phyloP scores from a whole-genome alignment of 2,329 filamentous ascomycete species.

The Cercospora sojina region DNA sequence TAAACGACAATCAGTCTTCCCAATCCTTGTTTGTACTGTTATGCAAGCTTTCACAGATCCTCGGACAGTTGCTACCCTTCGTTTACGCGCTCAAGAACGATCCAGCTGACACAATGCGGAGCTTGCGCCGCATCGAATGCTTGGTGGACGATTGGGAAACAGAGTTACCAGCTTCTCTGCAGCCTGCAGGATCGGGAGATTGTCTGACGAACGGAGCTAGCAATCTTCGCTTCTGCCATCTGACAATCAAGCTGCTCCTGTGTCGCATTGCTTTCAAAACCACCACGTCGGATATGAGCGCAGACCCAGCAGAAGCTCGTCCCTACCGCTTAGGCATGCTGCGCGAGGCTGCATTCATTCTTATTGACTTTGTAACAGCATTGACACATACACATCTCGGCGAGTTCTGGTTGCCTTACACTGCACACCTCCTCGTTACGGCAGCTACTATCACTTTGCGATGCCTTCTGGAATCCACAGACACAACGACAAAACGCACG shows the following conservation, averaged over 20 bases:
- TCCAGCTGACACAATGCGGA: slow-evolving; percentile 31
- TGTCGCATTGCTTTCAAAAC: slow-evolving; percentile 37
- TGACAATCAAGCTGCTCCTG: slow-evolving; percentile 43
- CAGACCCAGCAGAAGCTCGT: slow-evolving; percentile 27
- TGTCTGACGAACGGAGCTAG: slow-evolving; percentile 28
- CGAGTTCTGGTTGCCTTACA: slow-evolving; percentile 56
- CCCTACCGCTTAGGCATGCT: slow-evolving; percentile 45
- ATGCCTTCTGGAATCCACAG: slow-evolving; percentile 53
- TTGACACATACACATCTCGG: slow-evolving; percentile 49
- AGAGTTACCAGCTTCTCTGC: slow-evolving; percentile 33
- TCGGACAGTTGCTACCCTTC: slow-evolving; percentile 43
- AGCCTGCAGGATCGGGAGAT: neutral
- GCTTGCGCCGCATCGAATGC: slow-evolving; percentile 37
- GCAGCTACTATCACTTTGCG: slow-evolving; percentile 55
- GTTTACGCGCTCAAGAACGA: slow-evolving; percentile 41
- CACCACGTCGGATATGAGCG: slow-evolving; percentile 29
- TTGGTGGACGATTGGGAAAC: slow-evolving; percentile 39
- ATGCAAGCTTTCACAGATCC: slow-evolving; percentile 49
- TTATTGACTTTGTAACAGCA: slow-evolving; percentile 52
- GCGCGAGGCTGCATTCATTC: slow-evolving; percentile 50
- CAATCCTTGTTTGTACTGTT: slow-evolving; percentile 55
- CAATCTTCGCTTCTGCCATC: slow-evolving; percentile 44
- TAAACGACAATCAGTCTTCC: slow-evolving; percentile 30
- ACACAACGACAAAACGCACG: slow-evolving; percentile 48
- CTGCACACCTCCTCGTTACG: slow-evolving; percentile 54